Evolutionary conservation across 2,329 filamentous ascomycete genomes (phyloP), one percentile per base, ranked within the genome.

Genomic region (Penicillium sp.): DNA sequence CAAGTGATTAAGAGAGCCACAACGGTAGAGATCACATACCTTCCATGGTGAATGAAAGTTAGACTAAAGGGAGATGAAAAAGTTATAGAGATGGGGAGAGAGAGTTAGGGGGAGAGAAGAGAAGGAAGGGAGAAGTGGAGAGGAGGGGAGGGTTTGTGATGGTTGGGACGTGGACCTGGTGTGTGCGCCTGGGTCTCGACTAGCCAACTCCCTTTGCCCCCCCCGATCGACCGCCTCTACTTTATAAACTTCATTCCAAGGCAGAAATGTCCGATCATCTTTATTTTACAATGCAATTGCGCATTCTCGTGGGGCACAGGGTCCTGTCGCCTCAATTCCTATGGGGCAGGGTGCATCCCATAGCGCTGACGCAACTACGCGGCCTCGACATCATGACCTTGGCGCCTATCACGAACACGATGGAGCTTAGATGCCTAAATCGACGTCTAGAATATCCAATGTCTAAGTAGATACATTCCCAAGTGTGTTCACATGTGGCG

Each of bases 41-140:
- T 80, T 87, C 82, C 82, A 85, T 85, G 74, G 73, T 81, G 79
- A 74, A 56, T 62, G 54, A 70, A 65, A 69, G 65, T 68, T 70
- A 67, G 70, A 70, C 65, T 68, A 67, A 65, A 69, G 66, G 68
- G 66, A 56, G 52, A 60, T 51, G 51, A 54, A 56, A 39, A 39
- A 18, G 16, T 39, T 39, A 42, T 26, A 42, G 41, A 16, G 24
- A 42, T 42, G 53, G 56, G 58, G 54, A 56, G 55, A 63, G 60
- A 49, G 44, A 42, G 47, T 23, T 39, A 48, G 43, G 36, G 36
- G 56, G 54, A 42, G 24, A 21, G 41, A 49, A 50, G 54, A 62
- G 52, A 46, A 53, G 52, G 54, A 60, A 52, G 45, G 60, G 41
- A 52, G 51, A 53, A 59, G 60, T 59, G 55, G 55, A 54, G 56